Evolutionary conservation across 1,284 basidiomycete species (phyloP), one percentile per base, ranked within the genome.

Genomic region (Dichomitus squalens): DNA sequence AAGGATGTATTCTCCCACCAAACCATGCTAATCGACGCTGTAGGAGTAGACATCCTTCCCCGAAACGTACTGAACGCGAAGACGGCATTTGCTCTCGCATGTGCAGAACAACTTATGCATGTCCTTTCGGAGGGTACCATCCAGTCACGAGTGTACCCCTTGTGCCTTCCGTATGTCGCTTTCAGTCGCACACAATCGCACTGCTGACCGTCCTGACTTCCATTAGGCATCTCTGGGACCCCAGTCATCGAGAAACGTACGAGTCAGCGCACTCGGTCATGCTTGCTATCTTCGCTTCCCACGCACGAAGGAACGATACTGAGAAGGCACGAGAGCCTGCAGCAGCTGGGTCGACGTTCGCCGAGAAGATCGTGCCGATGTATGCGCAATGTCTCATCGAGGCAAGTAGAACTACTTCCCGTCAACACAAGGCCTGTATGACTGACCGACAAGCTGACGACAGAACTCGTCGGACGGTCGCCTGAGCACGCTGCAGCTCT

Each of bases 201-300:
- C 27, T 36, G 53, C 40, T 53, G 33, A 58, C 49, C 54, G 14
- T 44, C 36, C 49, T 11, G 35, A 33, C 48, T 38, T 35, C 47
- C 44, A 27, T 33, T 63, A 88, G 86, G 40, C 79, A 85, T 67
- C 75, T 88, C 21, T 76, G 74, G 49, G 78, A 86, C 59, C 61
- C 82, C n/a, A 70, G 71, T 14, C 75, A 88, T 57, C 83, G 88
- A 33, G 87, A 90, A 60, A 84, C 81, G 18, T 91, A 83, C 59
- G 89, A 92, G 69, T 87, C 87, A 0, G 82, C 88, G 4, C 90
- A 92, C 69, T 91, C 89, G 3, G 87, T 89, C 29, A 75, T 92
- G 49, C 73, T 92, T 6, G 78, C 88, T 2, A 77, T 90, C 21
- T 85, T 91, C 64, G 81, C 85, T 16, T 78, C 84, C 16, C 79